Percentiles rank a stretch among this genome's conserved stretches.
These are phyloP conservation scores for Polymyxa betae DNA, from an alignment of 208 protist species.

Conservation along the genomic window DNA sequence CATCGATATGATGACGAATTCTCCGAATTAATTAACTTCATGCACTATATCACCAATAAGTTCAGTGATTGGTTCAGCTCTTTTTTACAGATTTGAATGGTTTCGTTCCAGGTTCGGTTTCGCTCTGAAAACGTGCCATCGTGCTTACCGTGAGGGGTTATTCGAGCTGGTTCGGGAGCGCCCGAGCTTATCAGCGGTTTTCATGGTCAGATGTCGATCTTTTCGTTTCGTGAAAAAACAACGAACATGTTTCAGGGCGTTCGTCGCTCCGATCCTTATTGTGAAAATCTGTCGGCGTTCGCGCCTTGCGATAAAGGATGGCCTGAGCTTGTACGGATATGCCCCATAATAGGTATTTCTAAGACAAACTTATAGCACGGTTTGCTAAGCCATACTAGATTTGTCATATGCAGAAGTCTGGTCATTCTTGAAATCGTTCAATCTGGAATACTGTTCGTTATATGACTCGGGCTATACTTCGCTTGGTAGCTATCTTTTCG, in stretches of 20 bases:
- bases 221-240: background rate
- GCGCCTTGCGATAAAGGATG: constrained; percentile 6
- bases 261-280: background rate
- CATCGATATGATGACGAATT: constrained; percentile 21
- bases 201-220: background rate
- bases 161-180: background rate
- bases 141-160: background rate
- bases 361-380: background rate
- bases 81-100: background rate
- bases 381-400: background rate
- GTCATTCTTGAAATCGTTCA: background rate
- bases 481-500: no score
- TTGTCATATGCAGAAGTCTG: constrained; percentile 50
- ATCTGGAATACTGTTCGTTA: constrained; percentile 53
- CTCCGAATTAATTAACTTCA: constrained; percentile 33
- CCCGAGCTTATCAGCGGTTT: background rate
- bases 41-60: background rate
- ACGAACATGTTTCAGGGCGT: background rate
- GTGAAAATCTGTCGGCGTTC: background rate
- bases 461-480: constrained; percentile 60
- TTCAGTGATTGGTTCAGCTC: background rate
- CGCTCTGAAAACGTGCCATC: background rate
- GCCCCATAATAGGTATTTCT: constrained; percentile 46
- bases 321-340: constrained; percentile 51
- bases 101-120: background rate